phyloP scores from a whole-genome alignment of 1,284 basidiomycete genomes.

The Xerocomus cyaneibrunnescens region DNA sequence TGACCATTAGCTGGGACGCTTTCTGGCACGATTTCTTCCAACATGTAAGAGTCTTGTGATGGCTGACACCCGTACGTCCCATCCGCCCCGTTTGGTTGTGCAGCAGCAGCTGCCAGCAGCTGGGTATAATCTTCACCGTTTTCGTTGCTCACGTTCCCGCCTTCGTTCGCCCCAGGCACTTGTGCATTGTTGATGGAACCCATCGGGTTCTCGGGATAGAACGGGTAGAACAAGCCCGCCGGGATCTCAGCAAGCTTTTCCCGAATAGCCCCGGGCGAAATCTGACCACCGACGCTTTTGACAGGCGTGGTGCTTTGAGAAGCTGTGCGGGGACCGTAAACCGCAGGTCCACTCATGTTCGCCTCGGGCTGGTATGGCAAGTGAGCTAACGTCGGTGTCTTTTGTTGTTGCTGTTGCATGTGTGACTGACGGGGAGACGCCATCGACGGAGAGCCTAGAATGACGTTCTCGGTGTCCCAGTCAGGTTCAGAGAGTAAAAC shows the following conservation, averaged over 20 bases:
- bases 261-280: slow-evolving; percentile 26
- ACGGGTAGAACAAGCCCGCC: slow-evolving; percentile 67
- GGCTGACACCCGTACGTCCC: slow-evolving; percentile 51
- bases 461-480: slow-evolving; percentile 56
- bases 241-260: slow-evolving; percentile 62
- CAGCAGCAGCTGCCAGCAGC: slow-evolving; percentile 56
- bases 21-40: slow-evolving; percentile 58
- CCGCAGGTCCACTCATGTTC: slow-evolving; percentile 18
- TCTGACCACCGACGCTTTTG: slow-evolving; percentile 24
- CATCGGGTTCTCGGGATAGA: slow-evolving; percentile 59
- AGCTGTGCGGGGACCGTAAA: slow-evolving; percentile 39
- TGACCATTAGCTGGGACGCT: slow-evolving; percentile 28
- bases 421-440: slow-evolving; percentile 31
- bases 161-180: slow-evolving; percentile 23
- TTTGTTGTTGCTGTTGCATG: slow-evolving; percentile 37
- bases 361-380: slow-evolving; percentile 23
- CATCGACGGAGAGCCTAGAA: slow-evolving; percentile 33
- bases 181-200: slow-evolving; percentile 14
- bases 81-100: slow-evolving; percentile 42
- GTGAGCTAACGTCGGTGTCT: slow-evolving; percentile 45
- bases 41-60: slow-evolving; percentile 58
- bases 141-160: slow-evolving; percentile 21
- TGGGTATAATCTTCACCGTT: slow-evolving; percentile 45
- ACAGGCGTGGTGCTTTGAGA: slow-evolving; percentile 36
- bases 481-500: slow-evolving; percentile 64